These are phyloP conservation scores for Solanum verrucosum DNA, from an alignment of 257 asterid species.

Conservation along the genomic window DNA sequence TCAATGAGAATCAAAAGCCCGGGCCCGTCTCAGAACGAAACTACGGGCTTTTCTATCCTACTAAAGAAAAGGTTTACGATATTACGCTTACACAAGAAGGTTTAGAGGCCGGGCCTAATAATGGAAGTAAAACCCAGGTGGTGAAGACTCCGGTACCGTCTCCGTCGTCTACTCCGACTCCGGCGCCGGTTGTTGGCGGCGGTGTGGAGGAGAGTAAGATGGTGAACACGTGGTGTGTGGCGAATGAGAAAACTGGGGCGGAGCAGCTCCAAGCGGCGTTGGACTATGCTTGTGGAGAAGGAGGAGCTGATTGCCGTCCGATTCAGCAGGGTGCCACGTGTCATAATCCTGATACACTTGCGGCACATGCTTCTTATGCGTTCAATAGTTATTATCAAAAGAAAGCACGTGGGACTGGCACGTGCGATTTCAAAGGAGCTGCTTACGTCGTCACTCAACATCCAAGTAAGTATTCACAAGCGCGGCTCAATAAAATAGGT, in stretches of 20 bases:
- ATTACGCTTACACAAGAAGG: constrained; percentile 31
- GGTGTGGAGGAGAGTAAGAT: constrained; percentile 2
- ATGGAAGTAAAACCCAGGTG: constrained; percentile 26
- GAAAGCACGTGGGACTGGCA: constrained; percentile 47
- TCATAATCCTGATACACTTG: constrained; percentile 52
- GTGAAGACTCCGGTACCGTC: not conserved
- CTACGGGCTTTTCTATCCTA: constrained; percentile 72
- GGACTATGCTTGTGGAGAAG: constrained; percentile 77
- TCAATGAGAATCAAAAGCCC: constrained; percentile 70
- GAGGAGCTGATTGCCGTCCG: constrained; percentile 82
- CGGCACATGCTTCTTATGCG: constrained; percentile 81
- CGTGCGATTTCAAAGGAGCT: constrained; percentile 70
- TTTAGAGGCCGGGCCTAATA: not conserved
- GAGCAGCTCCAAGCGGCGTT: constrained; percentile 43
- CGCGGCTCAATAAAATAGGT: too few relatives aligned
- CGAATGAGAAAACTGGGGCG: constrained; percentile 34
- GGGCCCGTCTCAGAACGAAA: constrained; percentile 71
- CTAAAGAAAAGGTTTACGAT: constrained; percentile 44
- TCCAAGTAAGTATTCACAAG: constrained; percentile 43
- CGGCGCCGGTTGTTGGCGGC: constrained; percentile 6
- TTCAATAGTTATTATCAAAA: constrained; percentile 84
- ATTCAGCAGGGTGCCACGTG: constrained; percentile 64
- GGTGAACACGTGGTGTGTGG: constrained; percentile 85
- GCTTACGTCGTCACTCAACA: constrained; percentile 62
- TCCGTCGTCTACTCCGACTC: not conserved